Evolutionary conservation across 2,329 filamentous ascomycete genomes (phyloP).

Genomic region (Chalaropsis thielavioides): DNA sequence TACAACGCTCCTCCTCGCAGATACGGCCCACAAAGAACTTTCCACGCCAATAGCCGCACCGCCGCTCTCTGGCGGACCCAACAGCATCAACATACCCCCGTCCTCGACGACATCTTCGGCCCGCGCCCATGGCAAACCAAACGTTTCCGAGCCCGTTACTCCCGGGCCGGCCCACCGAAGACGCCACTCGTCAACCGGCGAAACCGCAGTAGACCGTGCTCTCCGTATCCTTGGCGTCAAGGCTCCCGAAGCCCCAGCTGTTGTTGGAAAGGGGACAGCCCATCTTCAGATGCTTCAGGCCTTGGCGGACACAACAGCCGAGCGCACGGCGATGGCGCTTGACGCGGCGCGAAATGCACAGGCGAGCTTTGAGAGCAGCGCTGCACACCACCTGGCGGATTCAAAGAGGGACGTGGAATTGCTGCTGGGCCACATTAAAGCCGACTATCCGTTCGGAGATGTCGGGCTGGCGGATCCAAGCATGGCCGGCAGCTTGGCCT

Average conservation of each 20-base stretch:
- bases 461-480: slow-evolving; percentile 39
- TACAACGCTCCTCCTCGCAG: neutral
- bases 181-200: neutral
- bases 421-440: slow-evolving; percentile 37
- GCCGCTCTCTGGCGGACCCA: neutral
- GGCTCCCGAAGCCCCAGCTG: neutral
- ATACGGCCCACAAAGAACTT: neutral
- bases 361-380: slow-evolving; percentile 34
- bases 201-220: neutral
- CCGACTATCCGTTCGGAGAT: slow-evolving; percentile 36
- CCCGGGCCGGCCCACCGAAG: neutral
- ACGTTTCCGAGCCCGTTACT: neutral
- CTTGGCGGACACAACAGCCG: slow-evolving; percentile 23
- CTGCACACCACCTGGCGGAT: slow-evolving; percentile 33
- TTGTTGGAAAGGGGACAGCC: neutral
- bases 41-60: neutral
- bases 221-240: neutral
- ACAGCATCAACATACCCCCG: neutral
- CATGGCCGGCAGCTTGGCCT: slow-evolving; percentile 35
- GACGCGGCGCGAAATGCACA: slow-evolving; percentile 34
- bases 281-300: neutral
- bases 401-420: slow-evolving; percentile 34
- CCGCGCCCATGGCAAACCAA: neutral
- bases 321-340: slow-evolving; percentile 30
- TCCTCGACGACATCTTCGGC: neutral